Conservation (phyloP, 2,329 filamentous ascomycete genomes). For the Penicillium fuscoglaucum region DNA sequence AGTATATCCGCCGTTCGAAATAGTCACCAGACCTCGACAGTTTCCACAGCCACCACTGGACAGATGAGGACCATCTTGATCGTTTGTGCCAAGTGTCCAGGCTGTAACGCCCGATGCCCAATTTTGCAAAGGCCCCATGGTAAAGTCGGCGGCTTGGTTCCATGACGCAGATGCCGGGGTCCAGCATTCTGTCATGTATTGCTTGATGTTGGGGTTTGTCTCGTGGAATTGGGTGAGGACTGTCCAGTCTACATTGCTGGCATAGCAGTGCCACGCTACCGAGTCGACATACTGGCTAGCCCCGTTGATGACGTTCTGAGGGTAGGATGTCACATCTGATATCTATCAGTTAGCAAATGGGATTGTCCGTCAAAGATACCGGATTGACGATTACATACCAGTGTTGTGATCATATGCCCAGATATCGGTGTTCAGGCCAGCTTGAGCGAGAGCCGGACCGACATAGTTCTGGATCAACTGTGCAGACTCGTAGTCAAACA, state of each 20-base stretch:
- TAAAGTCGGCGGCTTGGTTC: slow-evolving; percentile 31
- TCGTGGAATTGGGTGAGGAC: slow-evolving; percentile 40
- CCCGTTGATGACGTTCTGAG: slow-evolving; percentile 34
- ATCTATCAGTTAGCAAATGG: not conserved
- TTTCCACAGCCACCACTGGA: slow-evolving; percentile 29
- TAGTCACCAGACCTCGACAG: slow-evolving; percentile 31
- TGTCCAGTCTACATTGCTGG: slow-evolving; percentile 34
- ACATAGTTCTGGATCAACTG: slow-evolving; percentile 35
- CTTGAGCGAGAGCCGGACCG: slow-evolving; percentile 29
- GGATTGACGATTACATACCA: slow-evolving; percentile 12
- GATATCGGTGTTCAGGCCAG: slow-evolving; percentile 27
- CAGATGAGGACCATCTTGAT: slow-evolving; percentile 30
- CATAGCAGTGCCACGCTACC: slow-evolving; percentile 45
- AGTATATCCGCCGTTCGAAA: slow-evolving; percentile 44
- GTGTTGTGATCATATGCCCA: slow-evolving; percentile 46
- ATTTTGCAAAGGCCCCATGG: slow-evolving; percentile 34
- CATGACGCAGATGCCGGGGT: slow-evolving; percentile 28
- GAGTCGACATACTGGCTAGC: slow-evolving; percentile 33
- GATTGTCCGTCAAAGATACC: not conserved
- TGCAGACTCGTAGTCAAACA: slow-evolving; percentile 38
- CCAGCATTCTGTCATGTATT: slow-evolving; percentile 47
- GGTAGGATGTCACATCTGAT: slow-evolving; percentile 36
- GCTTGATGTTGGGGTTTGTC: slow-evolving; percentile 33
- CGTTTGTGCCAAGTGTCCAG: slow-evolving; percentile 35
- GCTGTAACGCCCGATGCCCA: slow-evolving; percentile 33